Evolutionary conservation across 2,329 filamentous ascomycete genomes (phyloP), one percentile per base, ranked within the genome.

Genomic region (Neofusicoccum sp.): DNA sequence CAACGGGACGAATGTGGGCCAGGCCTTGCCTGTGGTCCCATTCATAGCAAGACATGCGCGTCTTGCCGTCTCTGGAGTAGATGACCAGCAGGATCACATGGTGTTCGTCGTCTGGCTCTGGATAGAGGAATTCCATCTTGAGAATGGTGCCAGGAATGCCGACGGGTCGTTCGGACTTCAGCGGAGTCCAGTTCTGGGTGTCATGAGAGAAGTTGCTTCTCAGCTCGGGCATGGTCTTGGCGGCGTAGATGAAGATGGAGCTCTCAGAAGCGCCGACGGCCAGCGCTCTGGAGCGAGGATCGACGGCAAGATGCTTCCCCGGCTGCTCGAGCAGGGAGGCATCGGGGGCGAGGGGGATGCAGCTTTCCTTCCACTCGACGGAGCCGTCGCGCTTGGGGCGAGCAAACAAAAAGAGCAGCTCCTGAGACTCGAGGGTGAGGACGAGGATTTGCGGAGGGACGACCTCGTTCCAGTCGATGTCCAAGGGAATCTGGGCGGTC

Each of bases 71-170:
- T 33, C 76, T 70, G 3, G 73, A 68, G 20, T 85, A 73, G 20
- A 88, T 73, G 24, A 96, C 76, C 9, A 96, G 78, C 3, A 98
- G 80, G n/a, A 96, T 87, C 44, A 96, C 84, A 66, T 87, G 86
- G 58, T 87, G 80, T 8, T 85, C 81, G 63, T 93, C 87, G 58
- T 85, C 82, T 0, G 82, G 75, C 8, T 82, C 81, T 6, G 92
- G 90, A 62, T 89, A 86, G 2, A 99, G 80, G 65, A 98, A 99
- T 24, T 92, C 89, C 80, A 97, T 87, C 66, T 91, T 89, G 67
- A 93, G 81, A 60, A 98, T 90, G n/a, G 87, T 80, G 1, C 90
- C 92, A 6, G 86, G 83, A 6, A 91, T 78, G 8, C 68, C 60
- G 30, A 76, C 62, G 2, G 69, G 67, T 40, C 75, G 68, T 74